Base-by-base conservation (phyloP, 805 yeast genomes). In the Starmerella apicola region DNA sequence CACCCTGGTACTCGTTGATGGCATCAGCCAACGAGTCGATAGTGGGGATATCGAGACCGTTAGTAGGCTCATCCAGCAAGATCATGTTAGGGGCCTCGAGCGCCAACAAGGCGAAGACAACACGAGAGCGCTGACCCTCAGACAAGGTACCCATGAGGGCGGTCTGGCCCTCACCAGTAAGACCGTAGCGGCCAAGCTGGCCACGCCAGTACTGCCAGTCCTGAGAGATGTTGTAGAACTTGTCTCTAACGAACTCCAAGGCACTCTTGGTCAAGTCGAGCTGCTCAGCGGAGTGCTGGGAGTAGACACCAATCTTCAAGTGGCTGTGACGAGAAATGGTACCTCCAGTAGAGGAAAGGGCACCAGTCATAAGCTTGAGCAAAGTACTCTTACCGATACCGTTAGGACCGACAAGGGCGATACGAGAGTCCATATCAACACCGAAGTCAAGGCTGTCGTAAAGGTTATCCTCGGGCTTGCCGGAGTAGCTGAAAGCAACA, bases 111-210 rank as follows among this genome's bases (percentile, higher is more conserved):
- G 97, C 97, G 59, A 91, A 91, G 42, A 91, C 98, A 52, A 91
- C 98, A 68, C 98, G 80, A 50, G 97, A 88, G 70, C 97, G 81
- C 73, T 91, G 98, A 64, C 98, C 98, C 72, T 91, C 98, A 16
- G 96, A 86, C 51, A 91, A 67, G 15, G 98, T 91, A 53, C 94
- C 97, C 97, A 91, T 91, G 62, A 84, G 86, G 32, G 95, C 82
- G 42, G 97, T 91, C 71, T 91, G 98, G 49, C 88, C 93, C 68
- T 91, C 97, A 68, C 98, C 98, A 48, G 97, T 88, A 58, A 91
- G 75, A 66, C 98, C 98, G 59, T 81, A 91, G 66, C 96, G 82
- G 59, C 98, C 98, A 56, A 91, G 72, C 68, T 88, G 97, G 55
- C 81, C 83, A 71, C 98, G 83, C 70, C 70, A 65, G 74, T 85